phyloP scores from a whole-genome alignment of 148 eudicot species.

The Gaultheria prostrata region DNA sequence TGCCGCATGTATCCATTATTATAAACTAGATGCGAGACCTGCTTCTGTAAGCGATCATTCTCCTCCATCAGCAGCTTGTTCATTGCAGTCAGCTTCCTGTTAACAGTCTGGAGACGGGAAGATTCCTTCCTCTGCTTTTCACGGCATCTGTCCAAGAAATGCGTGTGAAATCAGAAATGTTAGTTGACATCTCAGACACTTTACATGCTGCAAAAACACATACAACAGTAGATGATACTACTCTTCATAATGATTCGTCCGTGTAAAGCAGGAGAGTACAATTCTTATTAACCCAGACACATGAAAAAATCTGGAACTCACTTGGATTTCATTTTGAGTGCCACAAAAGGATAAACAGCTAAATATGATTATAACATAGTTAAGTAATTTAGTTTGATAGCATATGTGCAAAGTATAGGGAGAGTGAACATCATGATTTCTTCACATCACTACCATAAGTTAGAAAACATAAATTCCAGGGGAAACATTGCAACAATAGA shows the following conservation, averaged over 20 bases:
- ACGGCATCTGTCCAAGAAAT: slow-evolving; percentile 42
- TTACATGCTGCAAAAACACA: background rate
- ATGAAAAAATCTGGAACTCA: background rate
- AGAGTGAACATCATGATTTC: background rate
- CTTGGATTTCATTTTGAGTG: background rate
- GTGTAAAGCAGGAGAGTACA: background rate
- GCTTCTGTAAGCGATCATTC: slow-evolving; percentile 65
- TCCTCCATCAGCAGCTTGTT: slow-evolving; percentile 66
- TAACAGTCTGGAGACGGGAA: slow-evolving; percentile 55
- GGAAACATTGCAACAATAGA: too few relatives aligned
- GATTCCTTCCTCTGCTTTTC: slow-evolving; percentile 67
- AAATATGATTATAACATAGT: background rate
- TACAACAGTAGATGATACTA: background rate
- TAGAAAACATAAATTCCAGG: too few relatives aligned
- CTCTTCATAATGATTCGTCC: background rate
- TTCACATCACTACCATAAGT: background rate
- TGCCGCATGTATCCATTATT: slow-evolving; percentile 60
- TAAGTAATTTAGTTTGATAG: background rate
- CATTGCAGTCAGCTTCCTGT: slow-evolving; percentile 57
- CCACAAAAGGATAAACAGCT: background rate
- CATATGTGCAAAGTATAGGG: background rate
- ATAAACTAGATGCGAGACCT: slow-evolving; percentile 59
- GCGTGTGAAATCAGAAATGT: background rate
- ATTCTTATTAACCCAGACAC: background rate
- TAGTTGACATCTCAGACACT: background rate